phyloP scores from a whole-genome alignment of 148 eudicot genomes.

The Fallopia convolvulus region DNA sequence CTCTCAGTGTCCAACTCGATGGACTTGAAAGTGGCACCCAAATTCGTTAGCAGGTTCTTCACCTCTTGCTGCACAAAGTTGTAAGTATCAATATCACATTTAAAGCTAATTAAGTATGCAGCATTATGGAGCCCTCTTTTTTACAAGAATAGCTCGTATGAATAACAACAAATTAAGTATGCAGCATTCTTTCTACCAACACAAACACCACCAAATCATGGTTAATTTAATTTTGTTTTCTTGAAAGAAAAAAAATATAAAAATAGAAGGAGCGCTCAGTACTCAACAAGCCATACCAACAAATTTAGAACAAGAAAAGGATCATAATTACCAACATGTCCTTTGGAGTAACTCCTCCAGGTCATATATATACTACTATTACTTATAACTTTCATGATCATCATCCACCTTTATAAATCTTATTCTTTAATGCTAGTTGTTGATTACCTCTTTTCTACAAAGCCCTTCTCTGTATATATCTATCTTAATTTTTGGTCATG shows the following conservation, averaged over 20 bases:
- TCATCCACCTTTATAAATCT: neutral
- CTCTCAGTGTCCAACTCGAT: conserved; percentile 46
- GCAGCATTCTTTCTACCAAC: neutral
- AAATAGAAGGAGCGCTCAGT: conserved; percentile 26
- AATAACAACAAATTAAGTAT: too few species aligned
- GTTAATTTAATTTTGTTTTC: conserved; percentile 10
- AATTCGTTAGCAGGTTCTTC: conserved; percentile 31
- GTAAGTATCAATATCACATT: too few species aligned
- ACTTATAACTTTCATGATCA: neutral
- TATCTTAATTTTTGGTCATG: neutral
- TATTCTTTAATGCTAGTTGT: neutral
- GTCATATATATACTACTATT: conserved; percentile 13
- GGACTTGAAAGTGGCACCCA: conserved; percentile 35
- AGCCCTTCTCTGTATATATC: neutral
- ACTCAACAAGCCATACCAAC: conserved; percentile 21
- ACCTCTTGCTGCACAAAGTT: conserved; percentile 3
- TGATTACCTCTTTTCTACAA: neutral
- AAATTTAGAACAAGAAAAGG: conserved; percentile 34
- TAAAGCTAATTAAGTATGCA: too few species aligned
- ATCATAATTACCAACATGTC: conserved; percentile 24
- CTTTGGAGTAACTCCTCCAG: conserved; percentile 93
- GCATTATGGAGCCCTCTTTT: too few species aligned
- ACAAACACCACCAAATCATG: conserved; percentile 8
- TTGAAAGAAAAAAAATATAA: conserved; percentile 14
- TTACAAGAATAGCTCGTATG: too few species aligned